phyloP scores from a whole-genome alignment of 371 early-diverging fungal genomes.

The Saksenaea oblongispora region DNA sequence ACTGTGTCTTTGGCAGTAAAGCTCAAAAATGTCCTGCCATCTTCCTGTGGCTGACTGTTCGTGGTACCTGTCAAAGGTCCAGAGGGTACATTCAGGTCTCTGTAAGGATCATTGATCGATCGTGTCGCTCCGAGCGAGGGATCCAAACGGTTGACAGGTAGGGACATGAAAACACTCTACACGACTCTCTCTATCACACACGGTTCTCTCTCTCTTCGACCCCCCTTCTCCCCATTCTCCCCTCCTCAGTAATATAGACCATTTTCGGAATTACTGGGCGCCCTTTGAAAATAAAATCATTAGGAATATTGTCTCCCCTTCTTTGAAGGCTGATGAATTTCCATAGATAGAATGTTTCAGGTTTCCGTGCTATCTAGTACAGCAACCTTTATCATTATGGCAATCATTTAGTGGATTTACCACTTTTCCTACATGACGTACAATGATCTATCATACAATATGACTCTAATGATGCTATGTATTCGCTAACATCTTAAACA shows the following conservation, averaged over 20 bases:
- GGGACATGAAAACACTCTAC: slow-evolving; percentile 3
- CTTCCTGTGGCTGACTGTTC: neutral
- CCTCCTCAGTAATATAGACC: neutral
- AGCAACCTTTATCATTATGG: too few relatives aligned
- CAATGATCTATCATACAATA: too few relatives aligned
- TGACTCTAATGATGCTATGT: too few relatives aligned
- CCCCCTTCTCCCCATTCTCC: neutral
- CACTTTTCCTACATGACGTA: too few relatives aligned
- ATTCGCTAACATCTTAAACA: too few relatives aligned
- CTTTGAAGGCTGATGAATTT: too few relatives aligned
- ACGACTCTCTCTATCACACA: neutral
- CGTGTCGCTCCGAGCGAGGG: neutral
- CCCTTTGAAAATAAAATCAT: too few relatives aligned
- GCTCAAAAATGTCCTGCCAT: slow-evolving; percentile 1
- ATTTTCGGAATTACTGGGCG: too few relatives aligned
- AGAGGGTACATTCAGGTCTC: neutral
- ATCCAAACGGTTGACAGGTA: slow-evolving; percentile 3
- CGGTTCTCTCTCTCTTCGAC: neutral
- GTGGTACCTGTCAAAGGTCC: slow-evolving; percentile 2
- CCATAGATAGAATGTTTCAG: too few relatives aligned
- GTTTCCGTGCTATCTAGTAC: too few relatives aligned
- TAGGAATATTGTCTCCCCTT: too few relatives aligned
- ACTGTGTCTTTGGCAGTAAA: neutral
- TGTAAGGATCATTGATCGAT: neutral
- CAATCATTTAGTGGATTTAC: too few relatives aligned